phyloP scores from a whole-genome alignment of 2,329 filamentous ascomycete genomes.

The Ascocoryne sarcoides region DNA sequence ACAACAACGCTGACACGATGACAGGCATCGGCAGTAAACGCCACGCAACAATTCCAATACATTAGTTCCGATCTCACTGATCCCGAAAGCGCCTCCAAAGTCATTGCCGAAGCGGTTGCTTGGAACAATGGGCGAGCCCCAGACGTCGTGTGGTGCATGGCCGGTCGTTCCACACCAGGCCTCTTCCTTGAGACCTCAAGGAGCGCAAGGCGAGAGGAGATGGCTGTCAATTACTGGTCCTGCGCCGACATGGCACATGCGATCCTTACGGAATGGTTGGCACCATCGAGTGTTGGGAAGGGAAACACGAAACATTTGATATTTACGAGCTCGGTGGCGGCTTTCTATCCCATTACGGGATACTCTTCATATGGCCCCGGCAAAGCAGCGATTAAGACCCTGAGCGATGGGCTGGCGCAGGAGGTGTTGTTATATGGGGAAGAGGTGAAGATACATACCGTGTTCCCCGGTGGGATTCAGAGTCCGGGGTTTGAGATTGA shows the following conservation, averaged over 20 bases:
- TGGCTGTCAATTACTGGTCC: slow-evolving; percentile 90
- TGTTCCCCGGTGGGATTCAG: slow-evolving; percentile 78
- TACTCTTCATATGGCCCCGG: slow-evolving; percentile 77
- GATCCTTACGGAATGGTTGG: slow-evolving; percentile 66
- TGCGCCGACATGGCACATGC: slow-evolving; percentile 79
- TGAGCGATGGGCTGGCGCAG: slow-evolving; percentile 76
- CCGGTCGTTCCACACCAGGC: slow-evolving; percentile 63
- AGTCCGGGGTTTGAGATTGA: slow-evolving; percentile 69
- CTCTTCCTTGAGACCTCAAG: slow-evolving; percentile 71
- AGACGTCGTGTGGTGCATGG: slow-evolving; percentile 87
- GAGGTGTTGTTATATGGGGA: slow-evolving; percentile 83
- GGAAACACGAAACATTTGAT: slow-evolving; percentile 65
- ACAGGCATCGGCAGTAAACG: slow-evolving; percentile 56
- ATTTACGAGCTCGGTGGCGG: slow-evolving; percentile 72
- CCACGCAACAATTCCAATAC: slow-evolving; percentile 69
- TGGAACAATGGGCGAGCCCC: slow-evolving; percentile 71
- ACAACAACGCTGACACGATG: slow-evolving; percentile 8
- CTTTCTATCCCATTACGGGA: slow-evolving; percentile 69
- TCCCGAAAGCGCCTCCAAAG: slow-evolving; percentile 56
- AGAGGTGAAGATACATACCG: slow-evolving; percentile 69
- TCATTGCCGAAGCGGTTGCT: slow-evolving; percentile 61
- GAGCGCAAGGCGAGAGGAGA: slow-evolving; percentile 61
- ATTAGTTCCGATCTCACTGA: slow-evolving; percentile 76
- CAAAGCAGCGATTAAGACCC: slow-evolving; percentile 75
- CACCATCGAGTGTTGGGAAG: slow-evolving; percentile 36